Evolutionary conservation across 305 asterid species (phyloP).

Genomic region (Fraxinus sp.): DNA sequence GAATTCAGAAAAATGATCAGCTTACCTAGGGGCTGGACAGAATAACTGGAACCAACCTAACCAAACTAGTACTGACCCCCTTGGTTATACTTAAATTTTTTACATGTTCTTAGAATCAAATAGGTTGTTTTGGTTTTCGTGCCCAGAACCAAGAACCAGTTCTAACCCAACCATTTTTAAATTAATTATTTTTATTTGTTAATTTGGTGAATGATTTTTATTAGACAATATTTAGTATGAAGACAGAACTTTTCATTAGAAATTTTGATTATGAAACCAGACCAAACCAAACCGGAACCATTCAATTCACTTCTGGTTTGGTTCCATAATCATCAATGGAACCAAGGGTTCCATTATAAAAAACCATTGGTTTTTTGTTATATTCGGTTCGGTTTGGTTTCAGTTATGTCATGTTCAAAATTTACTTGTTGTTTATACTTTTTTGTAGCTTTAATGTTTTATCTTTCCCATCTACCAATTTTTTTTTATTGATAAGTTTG

Average conservation of each 20-base stretch:
- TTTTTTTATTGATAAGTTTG: not conserved
- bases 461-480: not conserved
- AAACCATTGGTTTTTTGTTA: not conserved
- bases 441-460: not conserved
- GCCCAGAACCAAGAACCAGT: not conserved
- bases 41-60: not conserved
- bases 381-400: not conserved
- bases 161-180: not conserved
- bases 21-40: not conserved
- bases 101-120: not conserved
- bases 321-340: not conserved
- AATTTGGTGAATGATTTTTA: not conserved
- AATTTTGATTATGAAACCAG: not conserved
- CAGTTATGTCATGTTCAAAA: not conserved
- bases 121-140: not conserved
- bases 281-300: not conserved
- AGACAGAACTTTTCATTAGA: not conserved
- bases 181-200: not conserved
- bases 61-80: not conserved
- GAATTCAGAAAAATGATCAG: not conserved
- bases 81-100: not conserved
- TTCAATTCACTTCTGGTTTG: not conserved
- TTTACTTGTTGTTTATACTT: not conserved
- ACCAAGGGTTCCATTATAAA: not conserved
- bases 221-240: not conserved